Base-by-base conservation (phyloP, 2,329 filamentous ascomycete species). In the Apiospora phragmitis region DNA sequence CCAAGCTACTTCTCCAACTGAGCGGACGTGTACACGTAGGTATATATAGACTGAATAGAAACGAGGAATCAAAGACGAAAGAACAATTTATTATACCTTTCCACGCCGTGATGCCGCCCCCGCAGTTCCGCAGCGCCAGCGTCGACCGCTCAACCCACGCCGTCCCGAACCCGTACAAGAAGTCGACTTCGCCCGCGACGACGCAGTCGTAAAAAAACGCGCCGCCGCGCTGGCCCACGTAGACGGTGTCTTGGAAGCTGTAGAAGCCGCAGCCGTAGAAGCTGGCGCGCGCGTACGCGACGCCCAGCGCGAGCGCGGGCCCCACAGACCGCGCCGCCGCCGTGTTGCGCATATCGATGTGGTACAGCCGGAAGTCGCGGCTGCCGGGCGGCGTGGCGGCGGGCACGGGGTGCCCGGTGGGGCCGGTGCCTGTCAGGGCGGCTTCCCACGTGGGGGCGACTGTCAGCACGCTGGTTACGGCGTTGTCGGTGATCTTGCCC, bases 21-120 rank as follows among this genome's bases (percentile, higher is more conserved):
- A n/a, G n/a, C n/a, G n/a, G n/a, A n/a, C n/a, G n/a, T n/a, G n/a
- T n/a, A n/a, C n/a, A n/a, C n/a, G n/a, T n/a, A n/a, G n/a, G n/a
- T n/a, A n/a, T n/a, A n/a, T n/a, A n/a, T n/a, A n/a, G n/a, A n/a
- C n/a, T n/a, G n/a, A n/a, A n/a, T n/a, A n/a, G n/a, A n/a, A n/a
- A n/a, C n/a, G n/a, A n/a, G n/a, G n/a, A n/a, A n/a, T n/a, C n/a
- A n/a, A n/a, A n/a, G n/a, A n/a, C n/a, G n/a, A n/a, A n/a, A n/a
- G n/a, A n/a, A n/a, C n/a, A n/a, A n/a, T n/a, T n/a, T n/a, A n/a
- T n/a, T 11, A 41, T 85, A 38, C 88, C 89, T 75, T 92, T 92
- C 91, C 90, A 92, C 0, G 91, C 90, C 0, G 89, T 91, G 69
- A 93, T 88, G 14, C 90, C 91, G 21, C 91, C 91, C 4, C 89